Evolutionary conservation across 352 stramenopile species (phyloP).

Genomic region (Pythium plurisporium): DNA sequence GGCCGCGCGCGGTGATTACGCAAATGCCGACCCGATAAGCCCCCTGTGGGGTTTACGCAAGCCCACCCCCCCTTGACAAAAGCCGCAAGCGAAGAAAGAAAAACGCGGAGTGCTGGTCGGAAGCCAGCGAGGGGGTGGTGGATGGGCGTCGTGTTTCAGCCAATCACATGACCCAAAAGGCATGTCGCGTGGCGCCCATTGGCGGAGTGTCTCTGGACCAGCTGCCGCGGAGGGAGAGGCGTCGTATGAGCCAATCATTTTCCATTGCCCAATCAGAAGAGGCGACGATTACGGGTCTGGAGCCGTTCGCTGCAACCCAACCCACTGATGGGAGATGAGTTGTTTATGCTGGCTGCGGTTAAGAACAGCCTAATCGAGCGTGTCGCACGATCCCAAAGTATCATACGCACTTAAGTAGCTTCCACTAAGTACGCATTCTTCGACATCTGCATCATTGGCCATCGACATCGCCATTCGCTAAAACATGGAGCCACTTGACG

Average conservation of each 20-base stretch:
- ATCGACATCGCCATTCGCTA: not conserved
- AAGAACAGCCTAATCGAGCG: not conserved
- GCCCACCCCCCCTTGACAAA: not conserved
- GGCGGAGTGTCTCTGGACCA: slow-evolving; percentile 6
- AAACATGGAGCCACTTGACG: slow-evolving; percentile 24
- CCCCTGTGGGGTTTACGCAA: slow-evolving; percentile 23
- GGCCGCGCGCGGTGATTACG: slow-evolving; percentile 19
- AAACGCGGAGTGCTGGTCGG: slow-evolving; percentile 8
- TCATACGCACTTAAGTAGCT: too few relatives aligned
- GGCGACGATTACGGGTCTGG: slow-evolving; percentile 19
- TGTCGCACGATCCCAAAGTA: not conserved
- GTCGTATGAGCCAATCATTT: slow-evolving; percentile 29
- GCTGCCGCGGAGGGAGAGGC: not conserved
- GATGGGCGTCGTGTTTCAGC: not conserved
- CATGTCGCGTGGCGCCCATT: slow-evolving; percentile 14
- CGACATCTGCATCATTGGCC: not conserved
- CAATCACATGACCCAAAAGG: not conserved
- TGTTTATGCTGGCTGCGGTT: slow-evolving; percentile 7
- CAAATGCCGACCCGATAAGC: slow-evolving; percentile 4
- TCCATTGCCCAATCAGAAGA: slow-evolving; percentile 11
- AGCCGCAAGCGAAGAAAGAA: not conserved
- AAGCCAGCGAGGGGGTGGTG: slow-evolving; percentile 2
- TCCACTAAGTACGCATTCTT: too few relatives aligned
- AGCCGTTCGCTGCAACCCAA: too few relatives aligned
- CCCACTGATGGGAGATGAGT: too few relatives aligned